These are phyloP conservation scores for Lentinula lateritia DNA, from an alignment of 768 basidiomycete species.

Conservation along the genomic window DNA sequence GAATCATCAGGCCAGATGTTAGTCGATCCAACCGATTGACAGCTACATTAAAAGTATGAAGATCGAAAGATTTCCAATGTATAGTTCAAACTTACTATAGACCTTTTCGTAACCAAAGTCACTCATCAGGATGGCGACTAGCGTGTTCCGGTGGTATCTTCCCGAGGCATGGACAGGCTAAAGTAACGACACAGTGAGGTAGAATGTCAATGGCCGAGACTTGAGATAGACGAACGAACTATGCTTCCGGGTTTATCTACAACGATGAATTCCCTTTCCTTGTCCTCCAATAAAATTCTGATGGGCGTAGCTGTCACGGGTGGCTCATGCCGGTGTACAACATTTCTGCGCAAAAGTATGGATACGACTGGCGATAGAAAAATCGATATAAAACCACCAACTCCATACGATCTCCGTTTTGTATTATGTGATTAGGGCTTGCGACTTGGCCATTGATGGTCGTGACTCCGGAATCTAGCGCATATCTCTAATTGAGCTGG, in stretches of 20 bases:
- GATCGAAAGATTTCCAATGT: neutral
- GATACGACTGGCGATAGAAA: neutral
- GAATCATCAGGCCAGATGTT: slow-evolving; percentile 93
- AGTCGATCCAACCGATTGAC: slow-evolving; percentile 92
- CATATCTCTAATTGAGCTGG: slow-evolving; percentile 15
- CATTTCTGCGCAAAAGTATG: slow-evolving; percentile 49
- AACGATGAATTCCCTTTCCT: slow-evolving; percentile 78
- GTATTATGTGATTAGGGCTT: slow-evolving; percentile 68
- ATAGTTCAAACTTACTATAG: slow-evolving; percentile 57
- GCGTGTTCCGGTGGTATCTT: slow-evolving; percentile 82
- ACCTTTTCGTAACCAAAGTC: slow-evolving; percentile 81
- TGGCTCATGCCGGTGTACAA: slow-evolving; percentile 96
- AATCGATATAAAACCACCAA: slow-evolving; percentile 29
- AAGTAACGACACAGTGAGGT: slow-evolving; percentile 4
- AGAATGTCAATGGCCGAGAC: slow-evolving; percentile 10
- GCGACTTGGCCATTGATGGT: slow-evolving; percentile 91
- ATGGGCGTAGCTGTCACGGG: slow-evolving; percentile 85
- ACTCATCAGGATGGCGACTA: slow-evolving; percentile 78
- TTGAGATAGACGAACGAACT: slow-evolving; percentile 45
- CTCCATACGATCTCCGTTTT: slow-evolving; percentile 89
- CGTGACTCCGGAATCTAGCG: slow-evolving; percentile 86
- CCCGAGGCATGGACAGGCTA: slow-evolving; percentile 93
- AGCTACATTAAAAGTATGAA: slow-evolving; percentile 41
- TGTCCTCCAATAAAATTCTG: slow-evolving; percentile 72
- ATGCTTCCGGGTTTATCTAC: slow-evolving; percentile 97